Base-by-base conservation (phyloP, 257 asterid species). In the Jacaranda copaia region DNA sequence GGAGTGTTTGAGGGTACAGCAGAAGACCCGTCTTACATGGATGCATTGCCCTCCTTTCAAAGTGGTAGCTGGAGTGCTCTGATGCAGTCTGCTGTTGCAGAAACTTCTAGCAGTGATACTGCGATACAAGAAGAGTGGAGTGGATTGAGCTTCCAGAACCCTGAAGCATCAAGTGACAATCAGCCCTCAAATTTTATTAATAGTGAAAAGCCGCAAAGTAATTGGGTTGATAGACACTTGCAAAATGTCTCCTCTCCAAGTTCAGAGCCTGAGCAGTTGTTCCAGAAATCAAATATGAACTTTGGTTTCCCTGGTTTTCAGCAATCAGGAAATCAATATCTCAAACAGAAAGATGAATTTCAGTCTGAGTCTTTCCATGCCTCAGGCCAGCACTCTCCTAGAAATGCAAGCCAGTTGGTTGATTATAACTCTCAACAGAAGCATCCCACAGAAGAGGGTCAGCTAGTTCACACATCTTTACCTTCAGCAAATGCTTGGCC, bases 1-100 rank as follows among this genome's bases (percentile, higher is more conserved):
- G 76, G 80, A 35, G 84, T 61, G 39, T 82, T 73, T 74, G 82
- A 69, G 18, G 49, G 73, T 70, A 66, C 74, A 25, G 55, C 66
- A 7, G 86, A 81, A 40, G 67, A 71, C 76, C 55, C 71, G 16
- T 82, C 86, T 68, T 77, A 68, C 67, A 39, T 63, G 72, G 83
- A 79, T 48, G 42, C 75, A 46, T 82, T 78, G 55, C 84, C 87
- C 12, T 82, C 90, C n/a, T 63, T 77, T 73, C 89, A 87, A 77
- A 81, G 85, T 81, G 92, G 92, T 65, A 86, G 88, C 80, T 88
- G 90, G 92, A 88, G 92, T 75, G 92, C 92, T 68, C 89, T 88
- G 68, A 88, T 88, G 92, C 92, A 88, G 79, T 82, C 92, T 61
- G 92, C 92, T 25, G 89, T 86, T 57, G 86, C 86, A 51, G 92